These are phyloP conservation scores for Coemansia sp. DNA, from an alignment of 192 early-diverging fungal genomes.

Conservation along the genomic window DNA sequence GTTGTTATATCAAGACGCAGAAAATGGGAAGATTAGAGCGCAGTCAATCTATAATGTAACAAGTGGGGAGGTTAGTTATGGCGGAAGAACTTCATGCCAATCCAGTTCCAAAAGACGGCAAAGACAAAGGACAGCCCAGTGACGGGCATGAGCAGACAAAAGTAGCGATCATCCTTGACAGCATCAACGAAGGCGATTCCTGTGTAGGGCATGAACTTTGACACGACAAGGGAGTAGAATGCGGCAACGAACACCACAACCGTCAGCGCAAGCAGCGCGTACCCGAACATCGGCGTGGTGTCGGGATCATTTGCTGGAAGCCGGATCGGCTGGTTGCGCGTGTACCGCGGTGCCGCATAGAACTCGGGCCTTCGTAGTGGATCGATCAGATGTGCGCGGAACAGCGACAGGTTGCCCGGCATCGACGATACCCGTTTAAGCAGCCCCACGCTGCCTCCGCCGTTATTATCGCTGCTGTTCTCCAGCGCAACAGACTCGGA, in stretches of 20 bases:
- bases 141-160: slow-evolving; percentile 79
- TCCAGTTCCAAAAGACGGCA: slow-evolving; percentile 89
- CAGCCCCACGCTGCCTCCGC: slow-evolving; percentile 15
- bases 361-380: slow-evolving; percentile 51
- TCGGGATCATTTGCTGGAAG: slow-evolving; percentile 64
- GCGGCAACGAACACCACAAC: slow-evolving; percentile 61
- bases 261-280: slow-evolving; percentile 61
- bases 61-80: slow-evolving; percentile 63
- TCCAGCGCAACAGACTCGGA: slow-evolving; percentile 8
- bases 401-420: slow-evolving; percentile 50
- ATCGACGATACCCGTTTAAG: slow-evolving; percentile 51
- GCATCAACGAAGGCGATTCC: slow-evolving; percentile 68
- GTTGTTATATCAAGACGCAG: not conserved
- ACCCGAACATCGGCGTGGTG: slow-evolving; percentile 69
- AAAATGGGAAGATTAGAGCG: too few species aligned
- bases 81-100: slow-evolving; percentile 92
- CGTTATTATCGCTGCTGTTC: slow-evolving; percentile 16
- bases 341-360: slow-evolving; percentile 54
- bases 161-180: slow-evolving; percentile 78
- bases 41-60: not conserved
- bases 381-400: slow-evolving; percentile 45
- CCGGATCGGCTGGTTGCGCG: slow-evolving; percentile 59
- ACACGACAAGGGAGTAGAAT: slow-evolving; percentile 67
- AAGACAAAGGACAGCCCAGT: slow-evolving; percentile 73
- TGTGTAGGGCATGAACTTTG: slow-evolving; percentile 70